Base-by-base conservation (phyloP, 352 stramenopile genomes). In the Thalassiosira mediterranea region DNA sequence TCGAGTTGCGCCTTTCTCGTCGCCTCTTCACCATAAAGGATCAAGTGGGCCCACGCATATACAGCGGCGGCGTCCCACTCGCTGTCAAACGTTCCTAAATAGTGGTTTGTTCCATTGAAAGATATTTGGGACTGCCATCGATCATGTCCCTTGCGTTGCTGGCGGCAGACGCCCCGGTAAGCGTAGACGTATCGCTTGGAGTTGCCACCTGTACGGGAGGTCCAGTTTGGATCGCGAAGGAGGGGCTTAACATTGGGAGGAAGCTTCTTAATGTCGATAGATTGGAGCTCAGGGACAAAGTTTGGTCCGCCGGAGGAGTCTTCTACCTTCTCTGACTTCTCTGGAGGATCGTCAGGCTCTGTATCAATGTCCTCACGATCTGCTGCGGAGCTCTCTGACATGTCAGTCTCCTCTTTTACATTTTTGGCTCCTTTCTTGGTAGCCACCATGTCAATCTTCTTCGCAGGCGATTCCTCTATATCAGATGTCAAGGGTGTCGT, bases 91-190 rank as follows among this genome's bases (percentile, higher is more conserved):
- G 88, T 93, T 57, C 88, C 88, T 8, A 93, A 71, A 63, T 93
- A 93, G 60, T 91, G 85, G 79, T 93, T 93, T 15, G 69, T 68
- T n/a, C 88, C 88, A 63, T 85, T 83, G 54, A 91, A 91, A 19
- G 85, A 91, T 68, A 93, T 93, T 79, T 93, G 88, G 42, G 65
- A 83, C 76, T 93, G 88, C 88, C 88, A 93, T 68, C 88, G 79
- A 70, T 93, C 88, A 66, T 91, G 88, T 5, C 88, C 88, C 71
- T 93, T 93, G 31, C 88, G 69, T 32, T 85, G 79, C 77, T 93
- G 88, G 13, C 88, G 72, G 63, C 88, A 93, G 31, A 93, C 88
- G 42, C 88, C 88, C 61, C 88, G 44, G 44, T 93, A 93, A 10
- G 85, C 85, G 78, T 93, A 93, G 0, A 93, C 81, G 74, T 93